These are phyloP conservation scores for Antrodiella citrinella DNA, from an alignment of 768 basidiomycete genomes.

Conservation along the genomic window DNA sequence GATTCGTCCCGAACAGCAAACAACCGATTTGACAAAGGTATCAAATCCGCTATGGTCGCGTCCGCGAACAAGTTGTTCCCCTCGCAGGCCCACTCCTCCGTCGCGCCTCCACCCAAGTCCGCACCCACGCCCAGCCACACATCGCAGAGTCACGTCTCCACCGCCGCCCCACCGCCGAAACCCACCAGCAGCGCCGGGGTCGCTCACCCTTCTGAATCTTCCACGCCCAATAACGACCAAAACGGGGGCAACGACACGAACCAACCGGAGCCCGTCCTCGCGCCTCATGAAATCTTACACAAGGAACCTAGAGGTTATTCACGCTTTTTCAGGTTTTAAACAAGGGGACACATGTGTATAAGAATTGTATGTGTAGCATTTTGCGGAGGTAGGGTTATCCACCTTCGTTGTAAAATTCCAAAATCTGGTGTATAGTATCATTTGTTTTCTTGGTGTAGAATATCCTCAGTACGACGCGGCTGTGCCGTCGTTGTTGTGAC, in stretches of 20 bases:
- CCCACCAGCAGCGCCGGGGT: constrained; percentile 2
- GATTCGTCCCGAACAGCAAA: constrained; percentile 11
- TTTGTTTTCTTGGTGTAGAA: too few species aligned
- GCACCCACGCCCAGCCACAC: background rate
- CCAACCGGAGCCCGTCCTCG: constrained; percentile 1
- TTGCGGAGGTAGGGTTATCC: too few species aligned
- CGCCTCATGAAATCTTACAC: background rate
- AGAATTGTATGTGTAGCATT: background rate
- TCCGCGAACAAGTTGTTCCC: constrained; percentile 11
- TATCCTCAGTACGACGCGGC: too few species aligned
- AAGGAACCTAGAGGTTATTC: constrained; percentile 8
- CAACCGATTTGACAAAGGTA: constrained; percentile 16
- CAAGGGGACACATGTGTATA: background rate
- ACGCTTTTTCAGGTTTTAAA: constrained; percentile 15
- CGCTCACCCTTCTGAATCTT: too few species aligned
- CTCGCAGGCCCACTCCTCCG: constrained; percentile 1
- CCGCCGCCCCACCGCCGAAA: background rate
- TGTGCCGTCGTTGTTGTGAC: too few species aligned
- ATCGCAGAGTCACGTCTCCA: background rate
- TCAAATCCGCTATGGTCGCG: constrained; percentile 17
- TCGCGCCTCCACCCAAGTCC: constrained; percentile 1
- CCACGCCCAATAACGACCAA: too few species aligned
- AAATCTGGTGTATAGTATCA: too few species aligned
- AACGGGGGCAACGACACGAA: too few species aligned
- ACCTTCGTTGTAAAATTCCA: too few species aligned